Percentiles rank a stretch among this genome's conserved stretches.
These are phyloP conservation scores for Talaromyces sp. DNA, from an alignment of 2,329 filamentous ascomycete species.

Conservation along the genomic window DNA sequence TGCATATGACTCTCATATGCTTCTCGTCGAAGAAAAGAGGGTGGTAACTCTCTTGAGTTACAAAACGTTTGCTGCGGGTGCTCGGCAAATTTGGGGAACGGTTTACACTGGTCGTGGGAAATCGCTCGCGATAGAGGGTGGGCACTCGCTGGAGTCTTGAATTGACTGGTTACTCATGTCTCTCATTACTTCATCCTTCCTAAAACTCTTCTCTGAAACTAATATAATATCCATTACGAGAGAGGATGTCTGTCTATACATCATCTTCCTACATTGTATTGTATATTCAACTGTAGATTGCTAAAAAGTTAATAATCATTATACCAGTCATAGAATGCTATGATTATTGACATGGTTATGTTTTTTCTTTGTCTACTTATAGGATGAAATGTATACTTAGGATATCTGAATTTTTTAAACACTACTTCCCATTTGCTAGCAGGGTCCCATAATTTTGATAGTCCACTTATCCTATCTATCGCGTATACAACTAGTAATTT, in stretches of 20 bases:
- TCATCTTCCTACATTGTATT: background rate
- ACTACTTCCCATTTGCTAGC: background rate
- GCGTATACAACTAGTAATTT: background rate
- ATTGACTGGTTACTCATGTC: background rate
- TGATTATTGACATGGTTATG: no score
- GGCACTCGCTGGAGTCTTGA: background rate
- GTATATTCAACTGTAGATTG: background rate
- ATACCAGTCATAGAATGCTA: background rate
- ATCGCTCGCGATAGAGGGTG: background rate
- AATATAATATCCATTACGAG: background rate
- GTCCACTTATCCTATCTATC: background rate
- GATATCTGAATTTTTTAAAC: background rate
- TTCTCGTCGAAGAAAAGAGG: background rate
- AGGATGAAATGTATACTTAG: no score
- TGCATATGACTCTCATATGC: background rate
- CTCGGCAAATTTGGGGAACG: background rate
- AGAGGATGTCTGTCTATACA: background rate
- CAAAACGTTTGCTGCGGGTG: background rate
- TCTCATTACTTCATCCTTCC: background rate
- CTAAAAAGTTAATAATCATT: background rate
- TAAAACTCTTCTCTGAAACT: no score
- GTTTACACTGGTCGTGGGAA: background rate
- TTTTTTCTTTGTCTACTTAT: no score
- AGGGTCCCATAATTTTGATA: background rate
- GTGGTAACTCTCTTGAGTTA: background rate